Evolutionary conservation across 2,329 filamentous ascomycete species (phyloP).

Genomic region (Alternaria metachromatica): DNA sequence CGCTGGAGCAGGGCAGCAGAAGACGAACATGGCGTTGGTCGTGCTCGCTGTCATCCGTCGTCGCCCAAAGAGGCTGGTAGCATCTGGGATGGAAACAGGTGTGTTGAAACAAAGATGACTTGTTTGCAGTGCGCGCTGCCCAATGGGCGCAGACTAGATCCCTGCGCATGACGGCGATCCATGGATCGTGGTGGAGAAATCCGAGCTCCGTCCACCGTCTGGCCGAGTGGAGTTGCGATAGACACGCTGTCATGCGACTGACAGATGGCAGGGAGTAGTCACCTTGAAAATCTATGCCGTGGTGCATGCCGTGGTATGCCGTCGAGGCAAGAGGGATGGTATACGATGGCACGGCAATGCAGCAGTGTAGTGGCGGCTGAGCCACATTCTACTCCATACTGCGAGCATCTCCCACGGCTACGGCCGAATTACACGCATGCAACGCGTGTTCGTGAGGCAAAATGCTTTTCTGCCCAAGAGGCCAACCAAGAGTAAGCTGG

Average conservation of each 20-base stretch:
- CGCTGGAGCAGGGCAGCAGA: background rate
- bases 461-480: slow-evolving; percentile 18
- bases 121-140: slow-evolving; percentile 24
- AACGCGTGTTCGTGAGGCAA: slow-evolving; percentile 31
- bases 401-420: slow-evolving; percentile 10
- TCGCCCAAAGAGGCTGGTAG: slow-evolving; percentile 22
- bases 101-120: slow-evolving; percentile 35
- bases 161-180: slow-evolving; percentile 33
- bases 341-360: slow-evolving; percentile 9
- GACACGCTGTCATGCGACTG: slow-evolving; percentile 20
- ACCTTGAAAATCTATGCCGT: background rate
- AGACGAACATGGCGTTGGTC: background rate
- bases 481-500: slow-evolving; percentile 15
- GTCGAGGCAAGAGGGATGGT: background rate
- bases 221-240: slow-evolving; percentile 16
- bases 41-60: slow-evolving; percentile 22
- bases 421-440: slow-evolving; percentile 21
- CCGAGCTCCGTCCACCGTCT: slow-evolving; percentile 16
- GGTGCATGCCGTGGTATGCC: background rate
- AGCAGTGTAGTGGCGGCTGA: slow-evolving; percentile 15
- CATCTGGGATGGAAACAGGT: slow-evolving; percentile 26
- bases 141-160: slow-evolving; percentile 16
- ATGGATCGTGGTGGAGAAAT: slow-evolving; percentile 18
- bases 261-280: slow-evolving; percentile 8
- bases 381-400: slow-evolving; percentile 12